These are phyloP conservation scores for Grigorovia jiainica DNA, from an alignment of 805 yeast species.

Conservation along the genomic window DNA sequence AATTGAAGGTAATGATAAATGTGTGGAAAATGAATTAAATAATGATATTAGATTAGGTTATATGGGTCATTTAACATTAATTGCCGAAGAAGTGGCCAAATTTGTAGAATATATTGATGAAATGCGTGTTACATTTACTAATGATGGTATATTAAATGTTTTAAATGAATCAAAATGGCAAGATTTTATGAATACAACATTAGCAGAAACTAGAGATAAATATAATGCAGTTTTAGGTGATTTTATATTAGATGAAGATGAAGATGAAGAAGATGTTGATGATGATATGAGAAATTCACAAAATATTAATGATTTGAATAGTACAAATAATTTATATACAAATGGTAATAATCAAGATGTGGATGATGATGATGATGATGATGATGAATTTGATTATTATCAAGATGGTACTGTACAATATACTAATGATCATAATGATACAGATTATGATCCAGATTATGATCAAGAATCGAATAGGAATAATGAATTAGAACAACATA, in stretches of 20 bases:
- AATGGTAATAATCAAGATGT: conserved; percentile 61
- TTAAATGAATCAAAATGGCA: conserved; percentile 46
- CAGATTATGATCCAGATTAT: background rate
- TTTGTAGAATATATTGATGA: conserved; percentile 45
- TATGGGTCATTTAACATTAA: conserved; percentile 89
- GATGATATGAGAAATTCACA: conserved; percentile 10
- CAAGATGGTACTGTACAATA: conserved; percentile 10
- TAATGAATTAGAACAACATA: conserved; percentile 24
- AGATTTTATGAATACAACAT: conserved; percentile 67
- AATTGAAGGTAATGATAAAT: conserved; percentile 51
- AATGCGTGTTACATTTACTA: conserved; percentile 22
- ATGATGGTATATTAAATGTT: conserved; percentile 17
- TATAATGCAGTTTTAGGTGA: conserved; percentile 92
- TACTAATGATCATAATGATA: conserved; percentile 12
- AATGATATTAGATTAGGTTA: conserved; percentile 75
- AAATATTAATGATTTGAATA: conserved; percentile 38
- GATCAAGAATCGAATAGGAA: conserved; percentile 51
- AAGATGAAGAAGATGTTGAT: conserved; percentile 9
- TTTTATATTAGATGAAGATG: conserved; percentile 32
- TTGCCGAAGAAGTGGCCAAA: conserved; percentile 93
- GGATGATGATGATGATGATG: conserved; percentile 29
- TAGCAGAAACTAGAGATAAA: conserved; percentile 85
- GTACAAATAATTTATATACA: conserved; percentile 33
- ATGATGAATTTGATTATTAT: conserved; percentile 19
- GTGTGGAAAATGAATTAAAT: conserved; percentile 49